Evolutionary conservation across 2,329 filamentous ascomycete genomes (phyloP).

Genomic region (Paecilomyces sp.): DNA sequence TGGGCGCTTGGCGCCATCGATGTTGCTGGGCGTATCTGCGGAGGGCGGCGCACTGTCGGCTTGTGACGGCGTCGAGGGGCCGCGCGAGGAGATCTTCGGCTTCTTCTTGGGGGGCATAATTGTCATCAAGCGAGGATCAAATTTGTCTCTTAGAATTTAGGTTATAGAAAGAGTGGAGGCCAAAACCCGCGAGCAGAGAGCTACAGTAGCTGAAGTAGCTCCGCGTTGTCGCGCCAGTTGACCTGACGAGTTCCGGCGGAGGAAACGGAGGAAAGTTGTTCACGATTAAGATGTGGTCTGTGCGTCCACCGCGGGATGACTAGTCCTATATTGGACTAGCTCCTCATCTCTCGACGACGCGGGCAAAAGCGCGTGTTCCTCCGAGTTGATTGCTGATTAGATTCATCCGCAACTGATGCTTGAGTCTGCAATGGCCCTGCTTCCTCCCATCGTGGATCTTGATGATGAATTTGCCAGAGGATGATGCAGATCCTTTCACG

Average conservation of each 20-base stretch:
- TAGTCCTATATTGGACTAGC: conserved; percentile 11
- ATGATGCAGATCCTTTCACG: conserved; percentile 24
- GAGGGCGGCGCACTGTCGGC: conserved; percentile 20
- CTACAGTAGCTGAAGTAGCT: background rate
- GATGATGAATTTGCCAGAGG: conserved; percentile 10
- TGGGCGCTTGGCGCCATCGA: conserved; percentile 22
- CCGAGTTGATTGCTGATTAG: background rate
- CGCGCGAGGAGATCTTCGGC: conserved; percentile 42
- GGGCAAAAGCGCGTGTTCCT: background rate
- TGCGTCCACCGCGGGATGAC: conserved; percentile 8
- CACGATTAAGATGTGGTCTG: conserved; percentile 20
- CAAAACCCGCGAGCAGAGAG: background rate
- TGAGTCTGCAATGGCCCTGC: background rate
- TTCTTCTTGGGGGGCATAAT: conserved; percentile 53
- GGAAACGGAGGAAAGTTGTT: background rate
- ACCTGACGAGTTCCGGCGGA: conserved; percentile 9
- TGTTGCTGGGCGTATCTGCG: conserved; percentile 19
- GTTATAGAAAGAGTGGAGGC: background rate
- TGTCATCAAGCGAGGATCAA: background rate
- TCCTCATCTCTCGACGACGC: background rate
- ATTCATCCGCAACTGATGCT: background rate
- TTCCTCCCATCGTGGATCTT: background rate
- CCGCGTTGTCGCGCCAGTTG: background rate
- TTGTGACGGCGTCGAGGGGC: conserved; percentile 20
- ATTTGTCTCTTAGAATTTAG: background rate